Evolutionary conservation across 2,329 filamentous ascomycete genomes (phyloP), one percentile per base, ranked within the genome.

Genomic region (Fusarium aywerte): DNA sequence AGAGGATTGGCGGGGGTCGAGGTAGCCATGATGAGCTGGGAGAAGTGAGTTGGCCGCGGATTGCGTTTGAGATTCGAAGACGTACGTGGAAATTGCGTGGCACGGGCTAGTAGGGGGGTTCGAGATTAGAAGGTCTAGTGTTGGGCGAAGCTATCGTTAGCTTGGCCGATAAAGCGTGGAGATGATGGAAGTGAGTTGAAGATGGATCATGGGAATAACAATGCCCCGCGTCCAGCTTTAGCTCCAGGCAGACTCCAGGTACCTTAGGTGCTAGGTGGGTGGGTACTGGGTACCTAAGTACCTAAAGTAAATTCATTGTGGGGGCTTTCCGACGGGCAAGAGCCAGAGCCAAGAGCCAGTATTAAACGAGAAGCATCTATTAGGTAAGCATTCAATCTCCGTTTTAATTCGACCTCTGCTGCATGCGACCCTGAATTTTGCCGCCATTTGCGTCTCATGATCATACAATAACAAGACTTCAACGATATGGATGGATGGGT

Each of bases 1-100:
- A 92, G 83, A 52, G 88, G 81, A 71, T 89, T 89, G 69, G 59
- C 15, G 33, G 67, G 53, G 60, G 62, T 67, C 61, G 77, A 67
- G 62, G 81, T 78, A 58, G 82, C 82, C 85, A 89, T 89, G 52
- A 45, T 79, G 73, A 42, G 56, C 39, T 51, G 44, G 27, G 40
- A 32, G 31, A 25, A 32, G 50, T 44, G 13, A 23, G 29, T 16
- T 18, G 20, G 29, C 15, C 35, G 29, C 27, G 53, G 21, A 40
- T 31, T 13, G 21, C 12, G 53, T 13, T 11, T 12, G 18, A 33
- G 49, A 38, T 16, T 54, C 39, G 20, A 40, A 40, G 29, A 33
- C 18, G 21, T 33, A 16, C 13, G 39, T 16, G 38, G 43, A 54
- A 43, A 42, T 42, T 60, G 16, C 6, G 25, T 29, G 31, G 11